A percentile compares a stretch with the other conserved stretches of the same genome.
phyloP scores from a whole-genome alignment of 192 early-diverging fungal species.

The Podila epigama region DNA sequence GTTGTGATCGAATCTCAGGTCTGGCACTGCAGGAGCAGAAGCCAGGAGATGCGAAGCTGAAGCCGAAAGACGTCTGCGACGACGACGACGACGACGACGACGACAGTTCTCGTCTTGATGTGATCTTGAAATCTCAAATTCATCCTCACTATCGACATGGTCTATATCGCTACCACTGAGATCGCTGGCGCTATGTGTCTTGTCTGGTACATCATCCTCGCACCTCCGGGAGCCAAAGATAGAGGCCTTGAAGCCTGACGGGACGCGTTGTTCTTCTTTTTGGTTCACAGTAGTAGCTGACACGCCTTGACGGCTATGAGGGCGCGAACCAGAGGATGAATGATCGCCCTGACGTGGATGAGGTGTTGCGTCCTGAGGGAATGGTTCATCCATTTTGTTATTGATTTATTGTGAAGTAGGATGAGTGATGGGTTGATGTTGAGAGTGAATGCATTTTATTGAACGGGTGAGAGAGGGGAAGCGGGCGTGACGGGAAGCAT shows the following conservation, averaged over 20 bases:
- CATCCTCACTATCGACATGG: background rate
- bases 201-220: background rate
- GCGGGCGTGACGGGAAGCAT: too few relatives aligned
- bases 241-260: background rate
- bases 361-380: slow-evolving; percentile 32
- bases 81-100: background rate
- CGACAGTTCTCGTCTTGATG: background rate
- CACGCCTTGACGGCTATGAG: slow-evolving; percentile 16
- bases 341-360: slow-evolving; percentile 26
- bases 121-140: background rate
- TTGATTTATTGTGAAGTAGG: too few relatives aligned
- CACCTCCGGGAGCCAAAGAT: background rate
- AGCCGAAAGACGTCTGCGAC: slow-evolving; percentile 20
- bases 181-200: background rate
- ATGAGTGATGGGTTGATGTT: too few relatives aligned
- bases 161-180: background rate
- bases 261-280: background rate
- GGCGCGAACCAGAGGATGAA: slow-evolving; percentile 6
- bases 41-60: slow-evolving; percentile 39
- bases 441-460: too few relatives aligned
- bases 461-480: too few relatives aligned
- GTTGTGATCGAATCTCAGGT: slow-evolving; percentile 42
- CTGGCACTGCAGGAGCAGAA: slow-evolving; percentile 30
- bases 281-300: background rate
- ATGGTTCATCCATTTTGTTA: background rate